These are phyloP conservation scores for Sclerotinia subarctica DNA, from an alignment of 2,329 filamentous ascomycete genomes.

Conservation along the genomic window DNA sequence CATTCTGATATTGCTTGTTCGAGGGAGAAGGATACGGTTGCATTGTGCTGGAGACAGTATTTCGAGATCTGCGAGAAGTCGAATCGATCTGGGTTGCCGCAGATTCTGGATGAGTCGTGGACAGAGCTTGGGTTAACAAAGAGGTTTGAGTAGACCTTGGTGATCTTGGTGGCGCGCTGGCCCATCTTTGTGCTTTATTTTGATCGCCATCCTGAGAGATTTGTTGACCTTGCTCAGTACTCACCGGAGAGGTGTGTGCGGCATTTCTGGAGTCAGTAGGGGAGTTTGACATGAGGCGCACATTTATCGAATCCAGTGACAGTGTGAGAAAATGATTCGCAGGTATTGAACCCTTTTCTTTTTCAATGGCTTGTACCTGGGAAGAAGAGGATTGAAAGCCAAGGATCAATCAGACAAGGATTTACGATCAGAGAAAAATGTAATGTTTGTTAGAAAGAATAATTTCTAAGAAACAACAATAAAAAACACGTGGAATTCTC, in stretches of 20 bases:
- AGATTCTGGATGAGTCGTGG: slow-evolving; percentile 21
- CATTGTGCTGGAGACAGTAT: slow-evolving; percentile 4
- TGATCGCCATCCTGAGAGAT: slow-evolving; percentile 29
- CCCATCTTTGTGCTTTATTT: slow-evolving; percentile 27
- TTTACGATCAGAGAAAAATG: slow-evolving; percentile 20
- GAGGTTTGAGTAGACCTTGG: slow-evolving; percentile 30
- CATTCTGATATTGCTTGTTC: slow-evolving; percentile 25
- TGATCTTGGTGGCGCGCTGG: slow-evolving; percentile 23
- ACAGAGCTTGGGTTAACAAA: slow-evolving; percentile 36
- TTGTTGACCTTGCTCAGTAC: slow-evolving; percentile 30
- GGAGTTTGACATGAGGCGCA: slow-evolving; percentile 39
- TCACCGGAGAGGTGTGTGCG: slow-evolving; percentile 36
- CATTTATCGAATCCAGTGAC: slow-evolving; percentile 38
- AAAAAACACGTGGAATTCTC: slow-evolving; percentile 17
- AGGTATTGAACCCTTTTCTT: slow-evolving; percentile 28
- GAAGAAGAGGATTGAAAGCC: slow-evolving; percentile 12
- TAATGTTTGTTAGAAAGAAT: slow-evolving; percentile 19
- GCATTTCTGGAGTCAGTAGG: slow-evolving; percentile 38
- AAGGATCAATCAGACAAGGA: slow-evolving; percentile 21
- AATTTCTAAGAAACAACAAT: slow-evolving; percentile 15
- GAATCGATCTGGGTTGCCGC: slow-evolving; percentile 10
- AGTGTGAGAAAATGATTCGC: slow-evolving; percentile 37
- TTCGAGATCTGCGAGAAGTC: slow-evolving; percentile 3
- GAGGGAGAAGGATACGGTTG: slow-evolving; percentile 13
- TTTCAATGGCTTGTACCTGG: slow-evolving; percentile 24